These are phyloP conservation scores for Scedosporium dehoogii DNA, from an alignment of 2,329 filamentous ascomycete genomes.

Conservation along the genomic window DNA sequence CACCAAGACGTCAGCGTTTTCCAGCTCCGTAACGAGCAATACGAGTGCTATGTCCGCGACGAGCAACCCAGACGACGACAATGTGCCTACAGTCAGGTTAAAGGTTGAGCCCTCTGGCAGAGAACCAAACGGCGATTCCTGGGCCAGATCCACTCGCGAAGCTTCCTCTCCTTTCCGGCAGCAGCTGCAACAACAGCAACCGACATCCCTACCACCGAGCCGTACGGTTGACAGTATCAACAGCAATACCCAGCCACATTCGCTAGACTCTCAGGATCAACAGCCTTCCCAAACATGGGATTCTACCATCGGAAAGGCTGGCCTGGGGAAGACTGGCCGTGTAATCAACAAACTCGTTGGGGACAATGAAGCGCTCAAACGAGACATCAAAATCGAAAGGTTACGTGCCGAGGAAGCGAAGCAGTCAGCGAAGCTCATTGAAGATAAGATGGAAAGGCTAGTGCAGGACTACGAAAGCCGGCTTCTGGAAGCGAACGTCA, in stretches of 20 bases:
- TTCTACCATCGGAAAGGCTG: constrained; percentile 59
- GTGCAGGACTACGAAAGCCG: constrained; percentile 59
- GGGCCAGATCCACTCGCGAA: constrained; percentile 13
- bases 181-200: background rate
- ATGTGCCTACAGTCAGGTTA: constrained; percentile 24
- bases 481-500: constrained; percentile 60
- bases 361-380: constrained; percentile 68
- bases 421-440: constrained; percentile 55
- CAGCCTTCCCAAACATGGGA: constrained; percentile 38
- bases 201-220: background rate
- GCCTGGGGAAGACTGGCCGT: constrained; percentile 62
- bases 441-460: constrained; percentile 62
- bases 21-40: constrained; percentile 46
- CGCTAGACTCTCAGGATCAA: constrained; percentile 7
- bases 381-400: constrained; percentile 59
- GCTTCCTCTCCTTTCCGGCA: background rate
- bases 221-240: background rate
- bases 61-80: constrained; percentile 23
- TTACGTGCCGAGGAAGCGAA: constrained; percentile 61
- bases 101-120: constrained; percentile 15
- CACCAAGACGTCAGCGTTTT: constrained; percentile 41
- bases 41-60: constrained; percentile 35
- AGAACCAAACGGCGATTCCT: constrained; percentile 16
- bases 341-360: constrained; percentile 75
- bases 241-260: background rate